Evolutionary conservation across 192 early-diverging fungal species (phyloP), one percentile per base, ranked within the genome.

Genomic region (Linnemannia schmuckeri): DNA sequence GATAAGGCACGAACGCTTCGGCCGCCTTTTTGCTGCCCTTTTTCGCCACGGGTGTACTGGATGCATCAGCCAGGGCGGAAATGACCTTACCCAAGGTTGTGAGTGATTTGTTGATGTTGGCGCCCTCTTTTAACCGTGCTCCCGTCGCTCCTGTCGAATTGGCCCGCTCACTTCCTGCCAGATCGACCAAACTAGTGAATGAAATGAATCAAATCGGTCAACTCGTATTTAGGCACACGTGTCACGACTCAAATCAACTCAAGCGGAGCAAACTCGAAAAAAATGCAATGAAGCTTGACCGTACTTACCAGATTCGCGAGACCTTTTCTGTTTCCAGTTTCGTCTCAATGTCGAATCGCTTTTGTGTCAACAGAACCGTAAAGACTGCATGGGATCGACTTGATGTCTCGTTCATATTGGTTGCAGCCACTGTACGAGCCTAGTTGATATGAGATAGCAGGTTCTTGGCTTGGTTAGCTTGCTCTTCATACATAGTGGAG

Each of bases 61-160:
- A 93, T 49, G 93, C 92, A 80, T 95, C 96, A 33, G 96, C 96
- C 40, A 99, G 89, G 37, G 95, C 95, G 2, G 96, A 96, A 35
- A 99, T 99, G 54, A 99, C 98, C 83, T 99, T 99, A 9, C 98
- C 98, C 55, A 99, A 88, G 0, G 96, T 95, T 0, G 96, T 97
- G 30, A 99, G 89, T 10, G 96, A 97, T 85, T 96, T 96, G 90
- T 99, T 99, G 90, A 99, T 99, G 75, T 96, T 97, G 20, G 96
- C 96, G 38, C 97, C 98, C 90, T 99, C 98, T 78, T 96, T 96
- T 18, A 98, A 86, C 9, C 97, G 93, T 49, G 88, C 85, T 10
- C 98, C 98, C 0, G 96, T 96, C 13, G 96, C 96, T 79, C 95
- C 95, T 6, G 98, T 97, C 27, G 94, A 87, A 74, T 95, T 94